Conservation (phyloP, 768 basidiomycete species). For the Lentinula aciculospora region DNA sequence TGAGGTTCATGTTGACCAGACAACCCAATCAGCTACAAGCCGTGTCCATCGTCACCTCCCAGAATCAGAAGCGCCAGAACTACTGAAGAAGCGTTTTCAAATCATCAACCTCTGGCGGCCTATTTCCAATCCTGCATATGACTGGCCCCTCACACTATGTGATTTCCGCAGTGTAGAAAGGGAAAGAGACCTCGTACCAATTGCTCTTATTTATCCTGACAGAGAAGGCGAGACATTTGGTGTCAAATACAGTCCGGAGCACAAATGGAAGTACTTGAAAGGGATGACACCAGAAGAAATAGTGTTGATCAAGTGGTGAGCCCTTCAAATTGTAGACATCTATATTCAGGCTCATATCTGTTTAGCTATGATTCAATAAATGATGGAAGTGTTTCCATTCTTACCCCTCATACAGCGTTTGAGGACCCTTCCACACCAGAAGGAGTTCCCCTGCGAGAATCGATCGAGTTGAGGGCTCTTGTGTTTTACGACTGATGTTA, state of each 20-base stretch:
- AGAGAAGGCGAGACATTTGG: conserved; percentile 47
- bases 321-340: background rate
- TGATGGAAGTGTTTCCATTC: conserved; percentile 42
- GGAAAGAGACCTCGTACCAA: conserved; percentile 35
- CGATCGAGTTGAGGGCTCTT: conserved; percentile 56
- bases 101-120: conserved; percentile 62
- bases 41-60: conserved; percentile 50
- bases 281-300: conserved; percentile 44
- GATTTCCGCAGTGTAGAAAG: conserved; percentile 42
- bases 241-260: conserved; percentile 37
- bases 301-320: conserved; percentile 50
- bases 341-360: background rate
- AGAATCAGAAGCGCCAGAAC: conserved; percentile 32
- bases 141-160: conserved; percentile 47
- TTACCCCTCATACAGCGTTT: conserved; percentile 65
- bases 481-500: conserved; percentile 47
- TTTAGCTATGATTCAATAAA: conserved; percentile 21
- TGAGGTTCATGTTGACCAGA: conserved; percentile 49
- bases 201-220: conserved; percentile 42
- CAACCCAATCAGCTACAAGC: conserved; percentile 31
- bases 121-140: conserved; percentile 38
- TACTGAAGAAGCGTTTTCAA: conserved; percentile 45
- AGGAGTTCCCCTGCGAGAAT: conserved; percentile 45
- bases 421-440: conserved; percentile 46
- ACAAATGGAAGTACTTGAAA: conserved; percentile 47